A percentile compares a stretch with the other conserved stretches of the same genome.
Conservation (phyloP, 768 basidiomycete genomes). For the Lyophyllum atratum region DNA sequence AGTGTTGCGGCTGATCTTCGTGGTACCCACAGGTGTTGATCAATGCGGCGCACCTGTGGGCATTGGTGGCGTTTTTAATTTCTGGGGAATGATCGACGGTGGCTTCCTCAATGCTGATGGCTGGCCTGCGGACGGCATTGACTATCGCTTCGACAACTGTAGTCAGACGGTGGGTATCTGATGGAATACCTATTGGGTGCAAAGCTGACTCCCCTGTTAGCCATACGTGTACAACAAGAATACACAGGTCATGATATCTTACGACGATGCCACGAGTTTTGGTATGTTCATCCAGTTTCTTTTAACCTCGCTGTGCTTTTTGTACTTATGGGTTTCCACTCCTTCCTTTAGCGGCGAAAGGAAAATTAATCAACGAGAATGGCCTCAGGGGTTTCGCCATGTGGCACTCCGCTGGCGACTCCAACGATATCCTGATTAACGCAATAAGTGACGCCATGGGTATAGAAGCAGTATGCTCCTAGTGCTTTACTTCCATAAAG, state of each 20-base stretch:
- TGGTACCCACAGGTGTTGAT: slow-evolving; percentile 28
- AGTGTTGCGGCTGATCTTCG: background rate
- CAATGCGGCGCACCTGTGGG: slow-evolving; percentile 45
- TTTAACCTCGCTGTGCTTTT: background rate
- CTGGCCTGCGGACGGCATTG: slow-evolving; percentile 47
- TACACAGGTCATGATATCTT: slow-evolving; percentile 62
- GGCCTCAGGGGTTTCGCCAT: slow-evolving; percentile 64
- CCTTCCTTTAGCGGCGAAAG: slow-evolving; percentile 48
- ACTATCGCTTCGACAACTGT: slow-evolving; percentile 64
- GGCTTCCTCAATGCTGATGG: slow-evolving; percentile 56
- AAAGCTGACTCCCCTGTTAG: slow-evolving; percentile 31
- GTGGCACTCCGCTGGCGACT: slow-evolving; percentile 69
- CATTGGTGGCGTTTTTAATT: slow-evolving; percentile 57
- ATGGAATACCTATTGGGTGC: background rate
- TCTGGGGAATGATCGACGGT: slow-evolving; percentile 56
- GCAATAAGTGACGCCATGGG: slow-evolving; percentile 48
- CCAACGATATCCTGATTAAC: slow-evolving; percentile 54
- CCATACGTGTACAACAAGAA: slow-evolving; percentile 65
- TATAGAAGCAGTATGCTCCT: slow-evolving; percentile 21
- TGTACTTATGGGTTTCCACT: background rate
- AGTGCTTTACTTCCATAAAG: background rate
- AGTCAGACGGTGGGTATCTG: slow-evolving; percentile 67
- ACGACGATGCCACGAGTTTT: slow-evolving; percentile 65
- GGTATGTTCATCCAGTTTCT: slow-evolving; percentile 22
- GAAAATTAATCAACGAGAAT: slow-evolving; percentile 53